These are phyloP conservation scores for Bipolaris bicolor DNA, from an alignment of 2,329 filamentous ascomycete species.

Conservation along the genomic window DNA sequence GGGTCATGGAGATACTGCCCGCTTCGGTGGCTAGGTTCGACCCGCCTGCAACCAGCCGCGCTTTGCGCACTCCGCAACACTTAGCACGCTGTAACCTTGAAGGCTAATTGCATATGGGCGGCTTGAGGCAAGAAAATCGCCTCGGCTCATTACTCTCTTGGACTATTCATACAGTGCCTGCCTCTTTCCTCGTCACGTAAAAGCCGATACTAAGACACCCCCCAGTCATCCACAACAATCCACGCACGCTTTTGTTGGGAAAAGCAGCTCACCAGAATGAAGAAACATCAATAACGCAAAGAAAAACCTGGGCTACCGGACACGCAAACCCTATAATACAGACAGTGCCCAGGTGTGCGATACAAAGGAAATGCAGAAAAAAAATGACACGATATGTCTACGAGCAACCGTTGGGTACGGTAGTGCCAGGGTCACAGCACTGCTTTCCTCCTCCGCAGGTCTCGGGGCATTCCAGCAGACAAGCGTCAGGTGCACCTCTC, in stretches of 20 bases:
- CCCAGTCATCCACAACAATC: neutral
- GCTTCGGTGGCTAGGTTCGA: neutral
- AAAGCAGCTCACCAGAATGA: neutral
- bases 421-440: conserved; percentile 49
- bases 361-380: conserved; percentile 2
- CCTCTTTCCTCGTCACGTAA: neutral
- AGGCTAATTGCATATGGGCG: neutral
- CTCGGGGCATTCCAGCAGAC: conserved; percentile 53
- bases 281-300: neutral
- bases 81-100: neutral
- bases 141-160: neutral
- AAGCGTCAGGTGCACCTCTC: conserved; percentile 45
- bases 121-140: neutral
- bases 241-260: neutral
- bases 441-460: conserved; percentile 52
- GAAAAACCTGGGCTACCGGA: neutral
- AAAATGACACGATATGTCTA: conserved; percentile 6
- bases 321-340: conserved; percentile 4
- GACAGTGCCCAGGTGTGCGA: neutral
- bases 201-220: neutral
- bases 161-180: too few species aligned
- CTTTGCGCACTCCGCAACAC: neutral
- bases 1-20: conserved; percentile 7
- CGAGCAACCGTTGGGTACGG: conserved; percentile 31
- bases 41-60: neutral